phyloP scores from a whole-genome alignment of 2,329 filamentous ascomycete genomes.

The Esteya vermicola region DNA sequence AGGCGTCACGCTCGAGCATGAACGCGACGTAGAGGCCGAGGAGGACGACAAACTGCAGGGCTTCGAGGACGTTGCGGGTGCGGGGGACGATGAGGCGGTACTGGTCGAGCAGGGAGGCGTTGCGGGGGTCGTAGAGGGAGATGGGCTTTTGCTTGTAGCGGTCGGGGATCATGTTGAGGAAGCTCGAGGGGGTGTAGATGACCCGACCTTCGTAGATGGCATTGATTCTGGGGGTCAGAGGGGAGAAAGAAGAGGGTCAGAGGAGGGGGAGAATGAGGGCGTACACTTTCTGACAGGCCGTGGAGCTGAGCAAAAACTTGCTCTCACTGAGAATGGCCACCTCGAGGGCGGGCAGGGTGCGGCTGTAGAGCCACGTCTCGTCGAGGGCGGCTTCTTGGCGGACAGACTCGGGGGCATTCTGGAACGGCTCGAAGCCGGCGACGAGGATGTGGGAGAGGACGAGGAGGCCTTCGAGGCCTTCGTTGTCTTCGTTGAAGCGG shows the following conservation, averaged over 20 bases:
- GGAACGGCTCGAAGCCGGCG: constrained; percentile 73
- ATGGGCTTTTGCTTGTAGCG: constrained; percentile 77
- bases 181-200: constrained; percentile 69
- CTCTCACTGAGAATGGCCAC: constrained; percentile 73
- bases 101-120: constrained; percentile 66
- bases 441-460: constrained; percentile 67
- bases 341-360: constrained; percentile 64
- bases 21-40: constrained; percentile 55
- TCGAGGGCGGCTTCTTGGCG: constrained; percentile 36
- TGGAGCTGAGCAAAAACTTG: constrained; percentile 63
- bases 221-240: constrained; percentile 35
- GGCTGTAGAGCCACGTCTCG: constrained; percentile 30
- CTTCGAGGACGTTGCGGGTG: constrained; percentile 62
- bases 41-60: constrained; percentile 57
- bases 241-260: neutral
- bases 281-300: constrained; percentile 61
- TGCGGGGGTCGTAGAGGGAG: constrained; percentile 62
- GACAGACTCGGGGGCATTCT: constrained; percentile 60
- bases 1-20: constrained; percentile 54
- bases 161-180: constrained; percentile 73
- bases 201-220: constrained; percentile 71
- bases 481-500: constrained; percentile 65
- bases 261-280: constrained; percentile 14
- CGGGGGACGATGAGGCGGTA: constrained; percentile 73
- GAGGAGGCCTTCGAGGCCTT: constrained; percentile 55